A percentile compares a stretch with the other conserved stretches of the same genome.
phyloP scores from a whole-genome alignment of 2,329 filamentous ascomycete species.

The Trichoderma asperellum region DNA sequence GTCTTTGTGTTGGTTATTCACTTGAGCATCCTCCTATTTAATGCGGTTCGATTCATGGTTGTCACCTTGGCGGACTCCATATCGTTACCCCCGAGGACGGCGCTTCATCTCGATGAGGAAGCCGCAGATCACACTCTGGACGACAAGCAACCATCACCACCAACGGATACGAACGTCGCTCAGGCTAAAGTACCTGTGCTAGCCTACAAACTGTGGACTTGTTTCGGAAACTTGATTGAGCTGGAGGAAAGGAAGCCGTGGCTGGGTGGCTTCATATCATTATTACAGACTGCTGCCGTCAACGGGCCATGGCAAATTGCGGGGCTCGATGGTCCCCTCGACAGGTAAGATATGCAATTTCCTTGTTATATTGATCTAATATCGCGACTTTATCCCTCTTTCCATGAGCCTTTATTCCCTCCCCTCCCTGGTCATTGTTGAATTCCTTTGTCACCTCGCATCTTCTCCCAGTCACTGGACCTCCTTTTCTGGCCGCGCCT shows the following conservation, averaged over 20 bases:
- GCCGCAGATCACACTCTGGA: constrained; percentile 5
- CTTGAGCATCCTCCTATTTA: constrained; percentile 58
- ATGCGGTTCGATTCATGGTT: constrained; percentile 67
- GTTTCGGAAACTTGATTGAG: constrained; percentile 72
- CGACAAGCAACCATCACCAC: constrained; percentile 6
- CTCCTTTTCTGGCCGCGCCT: constrained; percentile 44
- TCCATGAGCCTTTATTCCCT: constrained; percentile 28
- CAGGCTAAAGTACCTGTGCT: constrained; percentile 65
- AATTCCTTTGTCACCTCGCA: constrained; percentile 44
- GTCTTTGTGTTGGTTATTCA: constrained; percentile 63
- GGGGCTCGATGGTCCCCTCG: constrained; percentile 74
- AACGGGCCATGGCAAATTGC: constrained; percentile 76
- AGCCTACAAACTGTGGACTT: constrained; percentile 76
- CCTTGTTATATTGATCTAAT: constrained; percentile 3
- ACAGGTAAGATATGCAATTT: constrained; percentile 71
- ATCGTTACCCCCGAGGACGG: constrained; percentile 61
- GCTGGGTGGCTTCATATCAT: constrained; percentile 74
- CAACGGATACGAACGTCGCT: constrained; percentile 1
- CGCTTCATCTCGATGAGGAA: constrained; percentile 28
- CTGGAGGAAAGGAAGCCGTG: constrained; percentile 86
- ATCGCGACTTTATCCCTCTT: constrained; percentile 29
- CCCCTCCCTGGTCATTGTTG: constrained; percentile 37
- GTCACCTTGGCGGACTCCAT: constrained; percentile 68
- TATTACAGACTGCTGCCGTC: constrained; percentile 75
- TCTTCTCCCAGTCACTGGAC: constrained; percentile 53